Evolutionary conservation across 108 stramenopile genomes (phyloP).

Genomic region (Cylindrotheca closterium): DNA sequence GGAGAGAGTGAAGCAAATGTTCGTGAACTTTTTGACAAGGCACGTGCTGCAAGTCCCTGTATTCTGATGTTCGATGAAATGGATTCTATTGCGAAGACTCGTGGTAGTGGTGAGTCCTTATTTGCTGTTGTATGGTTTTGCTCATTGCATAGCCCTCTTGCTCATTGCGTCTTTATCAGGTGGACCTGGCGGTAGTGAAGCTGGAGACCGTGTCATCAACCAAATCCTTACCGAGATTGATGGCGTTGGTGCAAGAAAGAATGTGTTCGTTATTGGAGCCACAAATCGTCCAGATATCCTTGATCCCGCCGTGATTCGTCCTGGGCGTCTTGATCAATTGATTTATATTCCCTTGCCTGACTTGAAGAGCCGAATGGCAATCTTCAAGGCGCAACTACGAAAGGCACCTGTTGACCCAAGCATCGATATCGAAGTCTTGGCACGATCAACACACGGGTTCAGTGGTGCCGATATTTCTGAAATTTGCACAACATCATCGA

Average conservation of each 20-base stretch:
- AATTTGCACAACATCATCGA: slow-evolving; percentile 91
- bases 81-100: slow-evolving; percentile 93
- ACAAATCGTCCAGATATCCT: slow-evolving; percentile 94
- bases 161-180: slow-evolving; percentile 19
- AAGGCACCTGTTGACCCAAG: slow-evolving; percentile 86
- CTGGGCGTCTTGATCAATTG: slow-evolving; percentile 93
- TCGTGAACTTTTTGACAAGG: slow-evolving; percentile 91
- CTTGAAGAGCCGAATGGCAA: slow-evolving; percentile 79
- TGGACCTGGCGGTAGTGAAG: slow-evolving; percentile 86
- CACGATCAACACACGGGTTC: slow-evolving; percentile 87
- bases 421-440: slow-evolving; percentile 85
- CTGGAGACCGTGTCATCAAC: slow-evolving; percentile 97
- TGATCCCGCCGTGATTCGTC: slow-evolving; percentile 93
- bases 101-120: slow-evolving; percentile 71
- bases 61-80: slow-evolving; percentile 99
- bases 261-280: slow-evolving; percentile 92
- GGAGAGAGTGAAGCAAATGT: slow-evolving; percentile 98
- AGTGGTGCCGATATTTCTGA: slow-evolving; percentile 96
- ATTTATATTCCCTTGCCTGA: slow-evolving; percentile 95
- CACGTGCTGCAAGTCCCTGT: slow-evolving; percentile 86
- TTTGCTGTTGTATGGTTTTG: no score
- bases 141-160: slow-evolving; percentile 30
- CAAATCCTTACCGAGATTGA: slow-evolving; percentile 99
- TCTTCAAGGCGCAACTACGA: slow-evolving; percentile 95
- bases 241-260: slow-evolving; percentile 94